Base-by-base conservation (phyloP, 352 stramenopile species). In the Globisporangium camurandrum region DNA sequence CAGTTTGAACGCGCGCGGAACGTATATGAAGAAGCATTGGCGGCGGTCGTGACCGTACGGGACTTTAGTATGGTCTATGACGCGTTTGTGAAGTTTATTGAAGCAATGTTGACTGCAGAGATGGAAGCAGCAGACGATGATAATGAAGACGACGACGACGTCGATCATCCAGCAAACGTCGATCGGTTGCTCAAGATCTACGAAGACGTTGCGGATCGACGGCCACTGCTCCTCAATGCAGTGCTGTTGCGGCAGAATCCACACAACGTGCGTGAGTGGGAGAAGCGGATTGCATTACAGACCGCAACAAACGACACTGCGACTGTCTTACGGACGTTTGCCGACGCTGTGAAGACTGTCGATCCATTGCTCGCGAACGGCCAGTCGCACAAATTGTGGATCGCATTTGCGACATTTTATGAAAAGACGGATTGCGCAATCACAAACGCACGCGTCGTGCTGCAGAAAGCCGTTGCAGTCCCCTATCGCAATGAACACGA, bases 51-150 rank as follows among this genome's bases (percentile, higher is more conserved):
- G 43, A 91, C 77, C 0, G 80, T 92, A 38, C 88, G 96, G 10
- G 97, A 99, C 74, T 99, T 99, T 59, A 98, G 88, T 56, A 88
- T 99, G 65, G 86, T 99, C 24, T 99, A 99, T 52, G 97, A 99
- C 67, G 93, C 96, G 2, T 99, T 99, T 65, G 76, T 97, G 20
- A 91, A 98, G 69, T 99, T 99, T 67, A 93, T 99, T 69, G 96
- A 99, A 69, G 90, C 84, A 20, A 89, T 99, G 59, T 71, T 99
- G 16, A 96, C 89, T 12, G 93, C 95, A 14, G 94, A 98, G 61
- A 98, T 99, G 86, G 80, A 96, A 51, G 59, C 95, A 19, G 60
- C 73, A 23, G 30, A 34, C 9, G 57, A 64, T 3, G 79, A 94
- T 4, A 85, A 94, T 0, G 75, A 86, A 0, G 75, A 90, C 0